These are phyloP conservation scores for Lonicera japonica DNA, from an alignment of 129 eudicot genomes.

Conservation along the genomic window DNA sequence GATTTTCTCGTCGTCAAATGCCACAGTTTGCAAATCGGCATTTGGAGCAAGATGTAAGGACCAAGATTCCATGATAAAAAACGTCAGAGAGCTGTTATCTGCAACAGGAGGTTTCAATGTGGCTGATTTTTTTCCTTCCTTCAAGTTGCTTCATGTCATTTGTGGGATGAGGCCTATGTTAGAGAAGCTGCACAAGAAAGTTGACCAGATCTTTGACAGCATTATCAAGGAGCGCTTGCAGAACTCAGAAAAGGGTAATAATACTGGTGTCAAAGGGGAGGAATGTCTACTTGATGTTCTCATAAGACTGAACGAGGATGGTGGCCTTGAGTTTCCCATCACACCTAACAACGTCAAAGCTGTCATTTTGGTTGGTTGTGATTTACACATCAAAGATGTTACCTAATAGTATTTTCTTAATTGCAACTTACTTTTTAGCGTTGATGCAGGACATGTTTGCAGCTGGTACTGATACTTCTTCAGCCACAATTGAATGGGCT, in stretches of 20 bases:
- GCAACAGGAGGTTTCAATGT: conserved; percentile 16
- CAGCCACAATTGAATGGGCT: conserved; percentile 26
- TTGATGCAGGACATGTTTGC: conserved; percentile 16
- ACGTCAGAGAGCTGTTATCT: conserved; percentile 18
- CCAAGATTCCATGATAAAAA: conserved; percentile 8
- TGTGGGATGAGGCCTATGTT: conserved; percentile 17
- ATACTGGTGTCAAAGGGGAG: neutral
- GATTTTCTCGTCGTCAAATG: neutral
- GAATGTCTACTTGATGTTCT: conserved; percentile 22
- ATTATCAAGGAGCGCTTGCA: conserved; percentile 17
- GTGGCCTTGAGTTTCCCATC: conserved; percentile 18
- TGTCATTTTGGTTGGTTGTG: conserved; percentile 18
- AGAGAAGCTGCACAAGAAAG: conserved; percentile 8
- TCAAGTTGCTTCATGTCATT: conserved; percentile 16
- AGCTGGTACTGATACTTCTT: conserved; percentile 22
- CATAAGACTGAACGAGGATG: conserved; percentile 15
- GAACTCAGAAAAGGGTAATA: conserved; percentile 6
- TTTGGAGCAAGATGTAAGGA: conserved; percentile 21
- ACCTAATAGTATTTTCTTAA: no score
- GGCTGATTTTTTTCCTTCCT: conserved; percentile 25
- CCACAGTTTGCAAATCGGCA: conserved; percentile 5
- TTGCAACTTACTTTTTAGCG: neutral
- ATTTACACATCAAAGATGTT: no score
- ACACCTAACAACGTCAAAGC: conserved; percentile 24
- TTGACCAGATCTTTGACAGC: conserved; percentile 13